These are phyloP conservation scores for Fusarium denticulatum DNA, from an alignment of 2,329 filamentous ascomycete species.

Conservation along the genomic window DNA sequence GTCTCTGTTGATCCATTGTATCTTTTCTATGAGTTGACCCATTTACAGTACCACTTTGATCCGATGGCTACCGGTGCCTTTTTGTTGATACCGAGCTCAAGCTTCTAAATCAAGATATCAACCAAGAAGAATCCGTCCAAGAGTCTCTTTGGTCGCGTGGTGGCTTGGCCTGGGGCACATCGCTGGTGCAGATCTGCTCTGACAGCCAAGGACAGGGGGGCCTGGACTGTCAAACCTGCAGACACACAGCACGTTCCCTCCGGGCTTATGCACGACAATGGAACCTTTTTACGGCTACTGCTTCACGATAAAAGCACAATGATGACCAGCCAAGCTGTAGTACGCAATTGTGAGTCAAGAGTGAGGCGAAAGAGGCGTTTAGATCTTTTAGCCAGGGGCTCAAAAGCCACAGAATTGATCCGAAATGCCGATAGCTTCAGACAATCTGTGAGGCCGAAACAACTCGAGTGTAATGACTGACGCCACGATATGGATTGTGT, in stretches of 20 bases:
- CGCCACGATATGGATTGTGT: constrained; percentile 6
- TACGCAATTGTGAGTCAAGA: background rate
- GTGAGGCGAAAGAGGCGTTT: constrained; percentile 11
- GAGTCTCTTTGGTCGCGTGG: background rate
- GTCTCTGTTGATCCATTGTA: background rate
- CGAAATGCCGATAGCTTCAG: background rate
- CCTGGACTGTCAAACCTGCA: constrained; percentile 35
- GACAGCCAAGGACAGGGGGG: constrained; percentile 13
- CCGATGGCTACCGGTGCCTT: background rate
- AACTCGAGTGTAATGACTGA: constrained; percentile 3
- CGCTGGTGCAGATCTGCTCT: constrained; percentile 30
- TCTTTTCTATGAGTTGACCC: background rate
- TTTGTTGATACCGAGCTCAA: no score
- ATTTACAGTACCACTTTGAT: background rate
- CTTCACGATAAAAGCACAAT: background rate
- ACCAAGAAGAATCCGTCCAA: background rate
- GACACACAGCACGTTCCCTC: constrained; percentile 26
- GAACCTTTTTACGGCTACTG: background rate
- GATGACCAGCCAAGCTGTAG: background rate
- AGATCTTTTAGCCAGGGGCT: background rate
- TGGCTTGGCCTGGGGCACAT: constrained; percentile 16
- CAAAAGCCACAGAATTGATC: background rate
- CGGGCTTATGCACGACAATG: constrained; percentile 12
- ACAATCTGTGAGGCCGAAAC: background rate
- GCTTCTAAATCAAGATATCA: background rate